Conservation (phyloP, 306 rosid genomes). For the Malus sieversii region DNA sequence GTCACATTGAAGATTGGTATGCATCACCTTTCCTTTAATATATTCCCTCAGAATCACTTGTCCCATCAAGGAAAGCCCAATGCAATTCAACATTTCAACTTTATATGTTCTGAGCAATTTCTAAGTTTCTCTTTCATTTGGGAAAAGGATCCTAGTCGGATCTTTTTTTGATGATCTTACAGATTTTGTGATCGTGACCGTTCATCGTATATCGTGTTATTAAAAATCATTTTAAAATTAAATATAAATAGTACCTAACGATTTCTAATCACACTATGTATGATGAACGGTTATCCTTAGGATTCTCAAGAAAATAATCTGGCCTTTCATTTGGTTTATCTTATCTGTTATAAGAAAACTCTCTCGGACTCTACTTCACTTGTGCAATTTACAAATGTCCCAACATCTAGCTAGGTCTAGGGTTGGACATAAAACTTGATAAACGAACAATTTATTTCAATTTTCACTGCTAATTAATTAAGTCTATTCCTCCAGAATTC, state of each 20-base stretch:
- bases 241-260: too few relatives aligned
- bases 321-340: neutral
- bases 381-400: neutral
- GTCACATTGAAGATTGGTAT: slow-evolving; percentile 28
- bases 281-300: too few relatives aligned
- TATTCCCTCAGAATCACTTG: slow-evolving; percentile 47
- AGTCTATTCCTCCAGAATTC: neutral
- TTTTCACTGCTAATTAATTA: neutral
- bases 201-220: too few relatives aligned
- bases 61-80: slow-evolving; percentile 54
- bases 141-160: neutral
- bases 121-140: neutral
- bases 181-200: too few relatives aligned
- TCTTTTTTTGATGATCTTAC: too few relatives aligned
- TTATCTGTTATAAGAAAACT: neutral
- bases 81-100: slow-evolving; percentile 47
- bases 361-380: neutral
- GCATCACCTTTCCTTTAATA: slow-evolving; percentile 36
- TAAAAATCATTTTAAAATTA: too few relatives aligned
- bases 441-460: neutral
- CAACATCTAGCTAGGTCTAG: neutral
- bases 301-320: too few relatives aligned
- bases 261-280: too few relatives aligned
- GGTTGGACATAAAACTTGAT: neutral
- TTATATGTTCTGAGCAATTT: slow-evolving; percentile 14